A percentile compares a stretch with the other conserved stretches of the same genome.
These are phyloP conservation scores for Shiraia bambusicola DNA, from an alignment of 2,329 filamentous ascomycete species.

Conservation along the genomic window DNA sequence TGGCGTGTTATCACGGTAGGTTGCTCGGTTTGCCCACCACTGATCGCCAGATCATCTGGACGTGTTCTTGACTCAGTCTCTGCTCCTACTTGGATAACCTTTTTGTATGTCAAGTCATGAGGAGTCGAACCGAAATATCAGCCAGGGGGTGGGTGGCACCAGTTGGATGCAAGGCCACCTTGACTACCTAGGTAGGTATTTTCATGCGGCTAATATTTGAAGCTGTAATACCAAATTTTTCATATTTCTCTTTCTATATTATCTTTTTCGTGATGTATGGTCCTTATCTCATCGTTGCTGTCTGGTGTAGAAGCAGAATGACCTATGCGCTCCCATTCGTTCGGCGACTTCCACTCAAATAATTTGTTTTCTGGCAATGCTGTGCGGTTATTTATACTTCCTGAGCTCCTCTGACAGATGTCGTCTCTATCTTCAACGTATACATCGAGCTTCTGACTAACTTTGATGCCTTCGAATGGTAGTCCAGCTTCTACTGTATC, in stretches of 20 bases:
- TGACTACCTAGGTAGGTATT: no score
- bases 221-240: not conserved
- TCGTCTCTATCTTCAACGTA: constrained; percentile 23
- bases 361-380: constrained; percentile 12
- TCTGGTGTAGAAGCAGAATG: constrained; percentile 14
- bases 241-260: constrained; percentile 6
- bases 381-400: constrained; percentile 23
- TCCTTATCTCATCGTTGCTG: constrained; percentile 6
- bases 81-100: no score
- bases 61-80: no score
- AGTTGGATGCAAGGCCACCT: no score
- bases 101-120: no score
- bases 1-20: no score
- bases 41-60: no score
- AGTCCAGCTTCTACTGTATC: constrained; percentile 9
- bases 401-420: constrained; percentile 17
- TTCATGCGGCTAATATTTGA: no score
- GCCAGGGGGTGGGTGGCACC: no score
- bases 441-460: constrained; percentile 23
- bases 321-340: constrained; percentile 19
- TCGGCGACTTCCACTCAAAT: constrained; percentile 1
- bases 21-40: no score
- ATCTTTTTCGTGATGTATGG: constrained; percentile 5
- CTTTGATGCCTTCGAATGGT: constrained; percentile 24
- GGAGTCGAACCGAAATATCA: no score